These are phyloP conservation scores for Phytophthora litchii DNA, from an alignment of 352 stramenopile genomes.

Conservation along the genomic window DNA sequence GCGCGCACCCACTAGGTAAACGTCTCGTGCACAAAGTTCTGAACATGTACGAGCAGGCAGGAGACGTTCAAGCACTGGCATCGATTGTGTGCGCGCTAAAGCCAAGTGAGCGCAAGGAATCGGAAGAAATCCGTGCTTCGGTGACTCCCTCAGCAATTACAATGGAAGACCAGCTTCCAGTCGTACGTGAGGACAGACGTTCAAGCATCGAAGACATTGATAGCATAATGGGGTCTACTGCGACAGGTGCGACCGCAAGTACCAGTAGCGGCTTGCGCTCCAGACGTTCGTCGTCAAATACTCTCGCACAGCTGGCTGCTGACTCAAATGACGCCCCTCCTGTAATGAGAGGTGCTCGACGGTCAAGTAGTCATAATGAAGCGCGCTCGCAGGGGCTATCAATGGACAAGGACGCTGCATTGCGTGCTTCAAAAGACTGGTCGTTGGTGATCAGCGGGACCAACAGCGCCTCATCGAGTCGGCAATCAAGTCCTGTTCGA, in stretches of 20 bases:
- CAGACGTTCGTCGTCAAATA: slow-evolving; percentile 43
- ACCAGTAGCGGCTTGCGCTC: slow-evolving; percentile 20
- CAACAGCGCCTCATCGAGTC: slow-evolving; percentile 32
- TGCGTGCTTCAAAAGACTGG: slow-evolving; percentile 59
- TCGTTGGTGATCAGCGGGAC: slow-evolving; percentile 26
- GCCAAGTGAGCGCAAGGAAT: slow-evolving; percentile 37
- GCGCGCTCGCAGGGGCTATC: slow-evolving; percentile 27
- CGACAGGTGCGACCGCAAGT: slow-evolving; percentile 13
- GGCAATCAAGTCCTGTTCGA: slow-evolving; percentile 34
- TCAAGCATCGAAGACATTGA: slow-evolving; percentile 23
- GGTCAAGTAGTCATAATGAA: slow-evolving; percentile 75
- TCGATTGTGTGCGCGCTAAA: slow-evolving; percentile 80
- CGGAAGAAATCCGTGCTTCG: slow-evolving; percentile 13
- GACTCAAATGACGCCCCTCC: slow-evolving; percentile 52
- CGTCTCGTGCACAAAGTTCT: slow-evolving; percentile 79
- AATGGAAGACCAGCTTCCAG: slow-evolving; percentile 40
- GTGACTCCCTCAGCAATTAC: slow-evolving; percentile 27
- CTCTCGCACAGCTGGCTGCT: slow-evolving; percentile 31
- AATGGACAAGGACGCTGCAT: slow-evolving; percentile 25
- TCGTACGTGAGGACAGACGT: slow-evolving; percentile 35
- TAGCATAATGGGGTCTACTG: slow-evolving; percentile 5
- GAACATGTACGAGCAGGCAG: slow-evolving; percentile 78
- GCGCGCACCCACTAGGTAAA: slow-evolving; percentile 80
- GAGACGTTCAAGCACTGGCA: slow-evolving; percentile 75
- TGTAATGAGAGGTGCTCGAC: slow-evolving; percentile 51